Evolutionary conservation across 2,329 filamentous ascomycete genomes (phyloP), one percentile per base, ranked within the genome.

Genomic region (Diaporthe eres): DNA sequence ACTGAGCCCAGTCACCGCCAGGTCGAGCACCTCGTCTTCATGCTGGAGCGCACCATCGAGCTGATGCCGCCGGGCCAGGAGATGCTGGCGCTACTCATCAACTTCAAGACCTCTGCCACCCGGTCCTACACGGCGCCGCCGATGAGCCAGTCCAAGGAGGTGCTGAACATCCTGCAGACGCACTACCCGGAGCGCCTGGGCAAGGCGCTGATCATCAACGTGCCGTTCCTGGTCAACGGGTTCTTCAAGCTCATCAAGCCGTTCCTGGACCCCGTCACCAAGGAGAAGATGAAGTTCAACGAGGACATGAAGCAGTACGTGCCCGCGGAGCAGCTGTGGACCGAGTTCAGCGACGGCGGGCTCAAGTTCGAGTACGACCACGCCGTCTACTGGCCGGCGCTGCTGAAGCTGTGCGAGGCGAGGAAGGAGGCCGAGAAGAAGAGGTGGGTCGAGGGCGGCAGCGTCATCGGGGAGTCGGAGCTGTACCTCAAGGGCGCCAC

Each of bases 161-260:
- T 96, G n/a, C 86, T 99, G 80, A 90, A 93, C 83, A 98, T 99
- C 79, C 88, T 99, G 77, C 97, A 99, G 86, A 96, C 94, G 79
- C 96, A 99, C 86, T 98, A 98, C 83, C 97, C 97, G 0, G 97
- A 99, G 87, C 89, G 97, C 73, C 87, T 99, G 44, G 97, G 97
- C 63, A 92, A 94, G 80, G 96, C 96, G 5, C 89, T 98, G 80
- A 95, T 98, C 77, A 94, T 96, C 49, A 74, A 67, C 96, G 94
- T 98, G 67, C 96, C 96, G 0, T 98, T 95, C 92, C 90, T 98
- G 78, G 94, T 98, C 77, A 93, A 91, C 84, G 94, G 94, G 70
- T 99, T 99, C 89, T 98, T 98, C 90, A 98, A 98, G 85, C 87
- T 98, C 80, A 96, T 99, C 85, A 95, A 92, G 6, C 95, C 96